Percentiles rank a stretch among this genome's conserved stretches.
Evolutionary conservation across 805 yeast species (phyloP).

Genomic region (Priceomyces medius): DNA sequence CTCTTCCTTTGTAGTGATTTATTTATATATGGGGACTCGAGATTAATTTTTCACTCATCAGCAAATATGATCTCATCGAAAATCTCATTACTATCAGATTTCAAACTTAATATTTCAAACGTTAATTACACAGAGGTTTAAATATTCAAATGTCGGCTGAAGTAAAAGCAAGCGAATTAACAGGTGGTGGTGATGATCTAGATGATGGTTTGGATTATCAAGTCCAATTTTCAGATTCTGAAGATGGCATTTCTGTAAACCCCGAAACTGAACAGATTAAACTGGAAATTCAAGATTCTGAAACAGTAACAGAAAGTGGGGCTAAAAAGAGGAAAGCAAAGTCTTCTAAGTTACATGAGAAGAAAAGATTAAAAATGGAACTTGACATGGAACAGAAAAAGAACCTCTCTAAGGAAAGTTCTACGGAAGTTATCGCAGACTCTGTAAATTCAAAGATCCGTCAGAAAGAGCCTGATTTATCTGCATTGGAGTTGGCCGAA

Average conservation of each 20-base stretch:
- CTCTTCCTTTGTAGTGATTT: no score
- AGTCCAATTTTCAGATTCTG: constrained; percentile 38
- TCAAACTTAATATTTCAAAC: neutral
- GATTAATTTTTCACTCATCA: constrained; percentile 2
- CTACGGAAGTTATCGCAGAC: constrained; percentile 65
- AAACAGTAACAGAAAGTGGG: constrained; percentile 28
- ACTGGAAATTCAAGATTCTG: constrained; percentile 13
- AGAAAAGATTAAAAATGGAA: constrained; percentile 67
- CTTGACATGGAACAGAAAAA: constrained; percentile 60
- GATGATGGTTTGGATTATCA: constrained; percentile 75
- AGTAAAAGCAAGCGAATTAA: neutral
- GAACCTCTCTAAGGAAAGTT: constrained; percentile 47
- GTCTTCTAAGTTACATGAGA: constrained; percentile 51
- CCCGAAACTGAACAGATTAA: constrained; percentile 15
- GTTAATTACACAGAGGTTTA: no score
- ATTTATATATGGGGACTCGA: no score
- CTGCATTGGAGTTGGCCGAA: constrained; percentile 74
- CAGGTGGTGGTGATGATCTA: constrained; percentile 60
- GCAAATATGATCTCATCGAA: neutral
- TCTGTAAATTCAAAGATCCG: constrained; percentile 61
- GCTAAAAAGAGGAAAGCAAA: constrained; percentile 20
- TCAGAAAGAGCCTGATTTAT: constrained; percentile 59
- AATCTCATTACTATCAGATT: neutral
- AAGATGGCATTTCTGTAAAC: constrained; percentile 11
- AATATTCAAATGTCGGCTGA: neutral